These are phyloP conservation scores for Russula olivacea DNA, from an alignment of 768 basidiomycete species.

Conservation along the genomic window DNA sequence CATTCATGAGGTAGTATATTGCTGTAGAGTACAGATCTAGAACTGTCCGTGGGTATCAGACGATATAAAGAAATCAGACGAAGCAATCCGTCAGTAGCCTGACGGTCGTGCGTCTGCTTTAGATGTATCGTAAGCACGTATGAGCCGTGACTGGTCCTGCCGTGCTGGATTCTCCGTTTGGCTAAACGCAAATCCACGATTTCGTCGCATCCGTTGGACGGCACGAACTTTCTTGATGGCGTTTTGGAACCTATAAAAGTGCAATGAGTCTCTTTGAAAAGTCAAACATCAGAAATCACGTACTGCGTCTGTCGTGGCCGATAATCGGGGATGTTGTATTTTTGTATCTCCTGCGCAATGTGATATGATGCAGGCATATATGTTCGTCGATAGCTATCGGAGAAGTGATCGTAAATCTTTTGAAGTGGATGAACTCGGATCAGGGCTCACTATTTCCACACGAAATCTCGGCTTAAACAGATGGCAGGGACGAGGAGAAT, in stretches of 20 bases:
- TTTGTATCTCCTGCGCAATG: slow-evolving; percentile 98
- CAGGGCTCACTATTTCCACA: slow-evolving; percentile 89
- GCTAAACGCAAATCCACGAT: slow-evolving; percentile 96
- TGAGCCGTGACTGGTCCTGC: slow-evolving; percentile 83
- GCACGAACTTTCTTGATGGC: slow-evolving; percentile 99
- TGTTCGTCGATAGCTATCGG: slow-evolving; percentile 75
- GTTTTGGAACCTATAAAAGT: slow-evolving; percentile 75
- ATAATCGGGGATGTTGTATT: slow-evolving; percentile 96
- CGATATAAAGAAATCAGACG: neutral
- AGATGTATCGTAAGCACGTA: slow-evolving; percentile 84
- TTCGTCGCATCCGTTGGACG: slow-evolving; percentile 92
- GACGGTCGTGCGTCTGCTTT: slow-evolving; percentile 65
- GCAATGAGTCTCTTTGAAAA: slow-evolving; percentile 17
- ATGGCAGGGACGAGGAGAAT: slow-evolving; percentile 78
- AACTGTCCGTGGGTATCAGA: neutral
- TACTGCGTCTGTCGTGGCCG: slow-evolving; percentile 96
- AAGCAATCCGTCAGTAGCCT: slow-evolving; percentile 44
- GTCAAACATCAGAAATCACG: slow-evolving; percentile 31
- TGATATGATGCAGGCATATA: slow-evolving; percentile 93
- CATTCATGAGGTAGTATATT: slow-evolving; percentile 15
- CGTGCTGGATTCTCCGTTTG: slow-evolving; percentile 84
- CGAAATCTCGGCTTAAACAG: slow-evolving; percentile 83
- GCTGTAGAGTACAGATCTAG: slow-evolving; percentile 21
- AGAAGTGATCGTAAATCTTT: slow-evolving; percentile 22
- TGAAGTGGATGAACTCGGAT: neutral